Percentiles rank a stretch among this genome's conserved stretches.
phyloP scores from a whole-genome alignment of 1,284 basidiomycete species.

The Gymnopus androsaceus region DNA sequence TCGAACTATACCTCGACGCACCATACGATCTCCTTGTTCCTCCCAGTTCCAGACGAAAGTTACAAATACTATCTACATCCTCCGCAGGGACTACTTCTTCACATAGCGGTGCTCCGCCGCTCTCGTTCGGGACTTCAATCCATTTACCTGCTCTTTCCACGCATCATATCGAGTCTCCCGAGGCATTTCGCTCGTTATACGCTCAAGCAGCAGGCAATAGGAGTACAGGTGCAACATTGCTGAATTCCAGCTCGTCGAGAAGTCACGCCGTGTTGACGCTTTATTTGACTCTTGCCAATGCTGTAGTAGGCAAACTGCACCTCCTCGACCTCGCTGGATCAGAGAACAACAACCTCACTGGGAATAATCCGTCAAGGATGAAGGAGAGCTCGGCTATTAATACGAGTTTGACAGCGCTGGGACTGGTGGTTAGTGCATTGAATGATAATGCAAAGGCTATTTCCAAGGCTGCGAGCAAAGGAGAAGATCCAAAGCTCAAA shows the following conservation, averaged over 20 bases:
- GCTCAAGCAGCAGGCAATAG: slow-evolving; percentile 71
- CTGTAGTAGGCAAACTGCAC: slow-evolving; percentile 75
- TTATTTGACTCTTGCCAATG: slow-evolving; percentile 56
- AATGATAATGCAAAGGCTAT: slow-evolving; percentile 67
- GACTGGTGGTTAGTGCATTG: slow-evolving; percentile 81
- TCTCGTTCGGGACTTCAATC: not conserved
- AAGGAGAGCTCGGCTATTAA: slow-evolving; percentile 84
- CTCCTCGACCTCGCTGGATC: slow-evolving; percentile 86
- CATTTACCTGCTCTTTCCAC: not conserved
- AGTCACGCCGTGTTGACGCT: slow-evolving; percentile 83
- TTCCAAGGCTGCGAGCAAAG: not conserved
- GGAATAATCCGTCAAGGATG: slow-evolving; percentile 80
- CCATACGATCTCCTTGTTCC: slow-evolving; percentile 79
- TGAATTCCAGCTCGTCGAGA: slow-evolving; percentile 79
- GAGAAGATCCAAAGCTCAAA: not conserved
- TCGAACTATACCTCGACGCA: slow-evolving; percentile 88
- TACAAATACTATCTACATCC: slow-evolving; percentile 66
- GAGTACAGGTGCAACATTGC: slow-evolving; percentile 80
- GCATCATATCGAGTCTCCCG: not conserved
- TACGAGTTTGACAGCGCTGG: slow-evolving; percentile 78
- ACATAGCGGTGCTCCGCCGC: not conserved
- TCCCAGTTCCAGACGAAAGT: slow-evolving; percentile 55
- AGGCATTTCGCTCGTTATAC: not conserved
- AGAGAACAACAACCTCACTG: slow-evolving; percentile 87
- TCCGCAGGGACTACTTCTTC: not conserved